Evolutionary conservation across 2,329 filamentous ascomycete genomes (phyloP), one percentile per base, ranked within the genome.

Genomic region (Chrysoporthe austroafricana): DNA sequence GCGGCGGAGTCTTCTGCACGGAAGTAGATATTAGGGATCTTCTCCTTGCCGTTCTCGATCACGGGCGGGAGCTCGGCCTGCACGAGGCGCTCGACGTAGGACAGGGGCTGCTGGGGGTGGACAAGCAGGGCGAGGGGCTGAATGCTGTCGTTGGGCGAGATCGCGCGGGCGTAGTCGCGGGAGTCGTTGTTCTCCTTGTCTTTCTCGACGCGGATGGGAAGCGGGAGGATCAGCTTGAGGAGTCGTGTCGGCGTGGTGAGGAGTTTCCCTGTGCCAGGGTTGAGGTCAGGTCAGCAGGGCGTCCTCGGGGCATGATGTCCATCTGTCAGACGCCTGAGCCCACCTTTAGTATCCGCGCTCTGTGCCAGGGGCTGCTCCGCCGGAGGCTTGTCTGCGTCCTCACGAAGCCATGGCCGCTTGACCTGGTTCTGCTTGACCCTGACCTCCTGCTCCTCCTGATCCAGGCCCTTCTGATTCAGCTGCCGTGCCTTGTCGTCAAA

Each of bases 31-130:
- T 84, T 86, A 0, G 93, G 93, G 1, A 92, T 85, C 70, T 90
- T 89, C 70, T 93, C 88, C n/a, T 81, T 81, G 7, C 88, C 86
- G 9, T 90, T 87, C 60, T 88, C 85, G 0, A 85, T 82, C 1
- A 95, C 82, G 0, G 88, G 87, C 0, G 93, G 92, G 0, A 97
- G 83, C 77, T 97, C 94, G 64, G 93, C 91, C 75, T 97, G 94
- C 59, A 97, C 94, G 3, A 97, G 82, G 9, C 93, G 88, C 77
- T 97, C 93, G 54, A 97, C 88, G 77, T 97, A 97, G 9, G 93
- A 97, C 3, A 97, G 84, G 0, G 94, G 94, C 75, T 97, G 94
- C 70, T 96, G 92, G 0, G 94, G 94, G 73, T 97, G 94, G 0
- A 97, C 86, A 2, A 97, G 87, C 0, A 97, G 85, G 0, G 94